Conservation (phyloP, 1,139 yeast species). For the Nakaseomyces sp. region DNA sequence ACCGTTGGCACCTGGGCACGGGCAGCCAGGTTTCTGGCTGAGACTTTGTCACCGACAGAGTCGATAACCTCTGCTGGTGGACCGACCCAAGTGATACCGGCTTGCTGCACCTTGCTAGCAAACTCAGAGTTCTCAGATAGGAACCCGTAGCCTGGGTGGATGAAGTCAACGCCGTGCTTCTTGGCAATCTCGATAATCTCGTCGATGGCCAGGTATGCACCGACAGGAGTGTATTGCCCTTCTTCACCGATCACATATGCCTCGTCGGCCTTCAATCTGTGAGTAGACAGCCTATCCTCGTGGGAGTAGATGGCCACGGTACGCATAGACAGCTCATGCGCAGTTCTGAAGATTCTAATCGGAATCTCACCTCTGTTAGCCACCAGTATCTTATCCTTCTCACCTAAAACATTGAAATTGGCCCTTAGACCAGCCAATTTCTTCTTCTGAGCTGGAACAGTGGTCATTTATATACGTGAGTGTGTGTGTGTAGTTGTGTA, state of each 20-base stretch:
- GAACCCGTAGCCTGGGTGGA: conserved; percentile 98
- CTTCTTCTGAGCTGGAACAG: conserved; percentile 3
- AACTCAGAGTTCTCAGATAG: conserved; percentile 90
- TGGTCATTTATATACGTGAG: too few species aligned
- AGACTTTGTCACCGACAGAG: conserved; percentile 95
- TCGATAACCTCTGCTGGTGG: conserved; percentile 86
- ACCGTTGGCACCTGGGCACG: conserved; percentile 83
- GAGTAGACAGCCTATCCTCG: conserved; percentile 93
- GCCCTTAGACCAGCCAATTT: conserved; percentile 35
- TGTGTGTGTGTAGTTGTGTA: too few species aligned
- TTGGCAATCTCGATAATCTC: conserved; percentile 89
- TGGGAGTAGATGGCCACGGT: conserved; percentile 97
- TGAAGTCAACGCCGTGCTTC: conserved; percentile 84
- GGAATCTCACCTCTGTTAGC: conserved; percentile 97
- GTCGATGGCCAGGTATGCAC: conserved; percentile 91
- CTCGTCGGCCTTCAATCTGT: conserved; percentile 86
- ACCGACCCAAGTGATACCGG: conserved; percentile 95
- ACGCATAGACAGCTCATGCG: conserved; percentile 95
- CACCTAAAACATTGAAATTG: conserved; percentile 38
- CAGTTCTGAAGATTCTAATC: conserved; percentile 85
- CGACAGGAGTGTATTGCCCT: conserved; percentile 91
- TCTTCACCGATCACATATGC: conserved; percentile 85
- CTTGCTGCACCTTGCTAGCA: conserved; percentile 83
- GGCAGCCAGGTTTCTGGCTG: conserved; percentile 82
- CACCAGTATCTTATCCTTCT: conserved; percentile 62